Evolutionary conservation across 192 early-diverging fungal genomes (phyloP).

Genomic region (Podila clonocystis): DNA sequence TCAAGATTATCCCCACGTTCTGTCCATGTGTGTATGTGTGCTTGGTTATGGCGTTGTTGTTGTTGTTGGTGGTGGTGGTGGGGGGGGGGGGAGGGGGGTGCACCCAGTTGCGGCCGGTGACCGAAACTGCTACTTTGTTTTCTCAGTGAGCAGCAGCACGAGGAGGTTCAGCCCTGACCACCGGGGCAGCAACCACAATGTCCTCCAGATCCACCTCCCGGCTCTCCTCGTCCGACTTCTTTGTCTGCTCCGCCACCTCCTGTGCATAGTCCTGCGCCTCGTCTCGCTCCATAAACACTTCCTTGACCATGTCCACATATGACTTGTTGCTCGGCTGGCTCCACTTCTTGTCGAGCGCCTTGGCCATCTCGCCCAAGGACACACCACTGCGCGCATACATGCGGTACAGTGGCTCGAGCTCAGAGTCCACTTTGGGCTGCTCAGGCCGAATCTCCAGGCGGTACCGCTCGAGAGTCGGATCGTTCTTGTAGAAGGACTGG

Average conservation of each 20-base stretch:
- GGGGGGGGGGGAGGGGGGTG: no score
- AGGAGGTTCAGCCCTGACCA: no score
- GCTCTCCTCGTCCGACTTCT: constrained; percentile 33
- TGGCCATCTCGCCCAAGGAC: constrained; percentile 49
- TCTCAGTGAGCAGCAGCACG: no score
- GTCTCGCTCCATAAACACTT: constrained; percentile 44
- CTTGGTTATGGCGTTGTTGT: no score
- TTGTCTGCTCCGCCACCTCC: constrained; percentile 25
- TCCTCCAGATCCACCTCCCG: constrained; percentile 43
- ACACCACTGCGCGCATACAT: constrained; percentile 53
- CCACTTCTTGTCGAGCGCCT: constrained; percentile 57
- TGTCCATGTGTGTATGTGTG: no score
- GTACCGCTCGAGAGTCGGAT: constrained; percentile 40
- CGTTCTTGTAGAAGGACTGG: constrained; percentile 51
- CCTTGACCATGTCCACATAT: constrained; percentile 49
- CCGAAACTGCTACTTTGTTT: no score
- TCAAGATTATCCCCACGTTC: no score
- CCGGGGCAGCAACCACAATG: constrained; percentile 18
- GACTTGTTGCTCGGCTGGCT: constrained; percentile 33
- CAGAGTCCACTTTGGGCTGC: constrained; percentile 53
- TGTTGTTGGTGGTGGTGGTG: no score
- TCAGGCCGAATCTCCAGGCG: constrained; percentile 57
- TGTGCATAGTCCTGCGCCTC: constrained; percentile 32
- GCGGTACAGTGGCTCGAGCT: constrained; percentile 48
- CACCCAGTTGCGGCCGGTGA: no score